Evolutionary conservation across 306 rosid genomes (phyloP).

Genomic region (Medicago arabica): DNA sequence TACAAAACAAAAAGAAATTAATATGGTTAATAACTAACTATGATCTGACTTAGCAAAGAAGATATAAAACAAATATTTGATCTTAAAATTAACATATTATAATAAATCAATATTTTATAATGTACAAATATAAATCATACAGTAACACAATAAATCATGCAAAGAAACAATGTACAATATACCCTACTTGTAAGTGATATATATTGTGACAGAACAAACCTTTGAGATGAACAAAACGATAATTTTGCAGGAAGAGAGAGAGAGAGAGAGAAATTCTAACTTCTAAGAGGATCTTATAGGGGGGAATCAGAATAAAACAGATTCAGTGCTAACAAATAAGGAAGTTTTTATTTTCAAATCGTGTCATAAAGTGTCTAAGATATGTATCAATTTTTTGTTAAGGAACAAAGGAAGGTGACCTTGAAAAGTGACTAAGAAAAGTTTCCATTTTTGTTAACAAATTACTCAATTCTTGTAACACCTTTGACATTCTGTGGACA

Average conservation of each 20-base stretch:
- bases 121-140: too few species aligned
- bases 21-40: not conserved
- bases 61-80: too few species aligned
- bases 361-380: not conserved
- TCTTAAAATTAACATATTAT: too few species aligned
- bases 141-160: not conserved
- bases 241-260: not conserved
- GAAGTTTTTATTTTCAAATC: constrained; percentile 12
- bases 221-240: not conserved
- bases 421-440: too few species aligned
- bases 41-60: not conserved
- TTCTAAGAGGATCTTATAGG: constrained; percentile 1
- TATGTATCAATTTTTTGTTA: not conserved
- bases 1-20: too few species aligned
- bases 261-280: constrained; percentile 14
- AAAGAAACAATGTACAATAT: not conserved
- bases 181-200: not conserved
- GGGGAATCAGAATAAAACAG: constrained; percentile 9
- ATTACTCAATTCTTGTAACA: constrained; percentile 19
- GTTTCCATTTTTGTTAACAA: too few species aligned
- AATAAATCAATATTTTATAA: too few species aligned
- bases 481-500: constrained; percentile 37
- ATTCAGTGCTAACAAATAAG: not conserved
- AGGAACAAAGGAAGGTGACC: too few species aligned
- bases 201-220: not conserved